Evolutionary conservation across 768 basidiomycete genomes (phyloP).

Genomic region (Tricholoma terreum): DNA sequence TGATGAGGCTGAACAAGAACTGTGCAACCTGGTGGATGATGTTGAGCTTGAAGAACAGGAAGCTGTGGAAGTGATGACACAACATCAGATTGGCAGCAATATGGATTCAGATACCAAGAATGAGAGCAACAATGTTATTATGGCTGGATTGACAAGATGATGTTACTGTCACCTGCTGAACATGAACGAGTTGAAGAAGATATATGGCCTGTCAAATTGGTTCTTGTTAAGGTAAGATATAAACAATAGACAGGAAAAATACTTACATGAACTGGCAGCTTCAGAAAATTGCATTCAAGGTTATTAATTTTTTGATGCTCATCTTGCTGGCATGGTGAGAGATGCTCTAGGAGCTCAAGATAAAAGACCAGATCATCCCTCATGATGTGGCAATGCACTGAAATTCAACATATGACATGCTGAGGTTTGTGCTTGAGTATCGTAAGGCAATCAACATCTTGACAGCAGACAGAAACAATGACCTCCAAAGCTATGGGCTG

Average conservation of each 20-base stretch:
- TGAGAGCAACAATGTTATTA: neutral
- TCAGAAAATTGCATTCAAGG: conserved; percentile 15
- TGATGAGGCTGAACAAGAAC: neutral
- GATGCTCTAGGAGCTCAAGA: conserved; percentile 7
- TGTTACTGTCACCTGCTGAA: neutral
- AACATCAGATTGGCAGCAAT: neutral
- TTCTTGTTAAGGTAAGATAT: conserved; percentile 2
- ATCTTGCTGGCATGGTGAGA: conserved; percentile 16
- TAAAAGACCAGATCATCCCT: conserved; percentile 17
- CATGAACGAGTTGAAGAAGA: neutral
- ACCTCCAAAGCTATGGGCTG: conserved; percentile 15
- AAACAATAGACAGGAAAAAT: neutral
- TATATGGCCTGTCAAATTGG: conserved; percentile 1
- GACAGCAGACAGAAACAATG: conserved; percentile 9
- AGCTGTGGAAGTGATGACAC: neutral
- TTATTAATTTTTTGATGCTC: conserved; percentile 20
- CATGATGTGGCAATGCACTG: conserved; percentile 31
- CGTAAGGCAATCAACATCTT: conserved; percentile 17
- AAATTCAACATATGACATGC: conserved; percentile 35
- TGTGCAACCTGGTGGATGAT: neutral
- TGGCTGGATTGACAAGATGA: conserved; percentile 3
- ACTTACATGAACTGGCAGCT: conserved; percentile 13
- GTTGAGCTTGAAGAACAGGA: neutral
- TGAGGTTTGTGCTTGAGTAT: conserved; percentile 24
- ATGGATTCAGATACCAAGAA: neutral